These are phyloP conservation scores for Coemansia sp. DNA, from an alignment of 192 early-diverging fungal species.

Conservation along the genomic window DNA sequence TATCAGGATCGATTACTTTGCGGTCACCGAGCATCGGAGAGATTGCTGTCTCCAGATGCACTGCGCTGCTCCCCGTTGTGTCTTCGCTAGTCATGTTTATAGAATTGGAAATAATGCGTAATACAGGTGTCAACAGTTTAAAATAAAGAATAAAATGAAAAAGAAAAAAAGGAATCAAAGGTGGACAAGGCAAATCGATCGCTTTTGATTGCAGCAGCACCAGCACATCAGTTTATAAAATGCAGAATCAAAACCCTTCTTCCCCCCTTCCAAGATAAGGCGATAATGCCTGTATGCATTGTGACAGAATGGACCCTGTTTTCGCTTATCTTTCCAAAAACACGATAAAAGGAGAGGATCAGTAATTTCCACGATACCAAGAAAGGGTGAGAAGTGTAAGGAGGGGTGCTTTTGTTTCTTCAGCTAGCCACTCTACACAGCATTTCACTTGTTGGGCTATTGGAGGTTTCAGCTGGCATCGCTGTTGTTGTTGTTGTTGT, in stretches of 20 bases:
- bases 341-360: background rate
- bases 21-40: conserved; percentile 5
- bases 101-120: background rate
- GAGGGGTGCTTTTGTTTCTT: too few species aligned
- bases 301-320: too few species aligned
- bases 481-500: background rate
- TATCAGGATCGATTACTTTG: conserved; percentile 64
- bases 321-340: too few species aligned
- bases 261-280: too few species aligned
- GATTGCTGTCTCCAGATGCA: background rate
- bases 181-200: background rate
- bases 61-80: background rate
- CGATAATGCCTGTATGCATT: too few species aligned
- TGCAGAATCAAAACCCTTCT: too few species aligned
- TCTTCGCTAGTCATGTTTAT: background rate
- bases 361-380: background rate
- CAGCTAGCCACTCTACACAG: too few species aligned
- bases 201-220: too few species aligned
- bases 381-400: background rate
- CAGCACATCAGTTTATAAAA: too few species aligned
- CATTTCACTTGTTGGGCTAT: background rate
- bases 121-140: too few species aligned
- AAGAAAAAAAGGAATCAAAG: background rate
- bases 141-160: too few species aligned
- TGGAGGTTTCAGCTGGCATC: background rate